Evolutionary conservation across 768 basidiomycete genomes (phyloP), one percentile per base, ranked within the genome.

Genomic region (Hypholoma fasciculare): DNA sequence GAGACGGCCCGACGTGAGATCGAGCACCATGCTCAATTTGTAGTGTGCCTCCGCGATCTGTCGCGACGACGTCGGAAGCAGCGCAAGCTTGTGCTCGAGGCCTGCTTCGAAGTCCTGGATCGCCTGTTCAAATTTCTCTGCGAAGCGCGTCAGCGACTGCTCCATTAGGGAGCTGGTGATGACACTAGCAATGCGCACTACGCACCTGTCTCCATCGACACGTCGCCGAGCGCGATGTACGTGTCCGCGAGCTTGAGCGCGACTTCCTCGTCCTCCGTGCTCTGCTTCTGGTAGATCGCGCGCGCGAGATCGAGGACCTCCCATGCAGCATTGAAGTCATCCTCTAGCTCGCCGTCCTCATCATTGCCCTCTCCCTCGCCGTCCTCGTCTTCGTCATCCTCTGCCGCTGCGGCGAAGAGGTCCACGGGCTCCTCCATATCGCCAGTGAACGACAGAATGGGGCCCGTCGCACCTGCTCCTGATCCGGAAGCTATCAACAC

Each of bases 321-420:
- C 95, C 96, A 99, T 12, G 97, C 94, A 23, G 93, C 94, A 63
- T 96, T 97, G 72, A 97, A 97, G 67, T 98, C 97, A 64, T 99
- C 97, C 66, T 97, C 96, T 0, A 92, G 93, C 65, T 92, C 93
- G 3, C 70, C 90, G 12, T 87, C 90, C 3, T 85, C 89, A 2
- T 76, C 90, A 8, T 81, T 87, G 1, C 76, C 85, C 7, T 82
- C 85, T 3, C 78, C 83, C 0, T 80, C 85, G 0, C 77, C 84
- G 0, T 76, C 85, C 1, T 74, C 82, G 12, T 79, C 82, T 7
- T 80, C 82, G 0, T 77, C 81, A 5, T 74, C 81, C 2, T 67
- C 77, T 54, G 82, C 81, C 8, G 72, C 74, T 42, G 76, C 79
- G 60, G 85, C 87, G 61, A 91, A 83, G 38, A 91, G 73, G 68